Percentiles rank a stretch among this genome's conserved stretches.
Evolutionary conservation across 805 yeast genomes (phyloP).

Genomic region (Yamadazyma tumulicola): DNA sequence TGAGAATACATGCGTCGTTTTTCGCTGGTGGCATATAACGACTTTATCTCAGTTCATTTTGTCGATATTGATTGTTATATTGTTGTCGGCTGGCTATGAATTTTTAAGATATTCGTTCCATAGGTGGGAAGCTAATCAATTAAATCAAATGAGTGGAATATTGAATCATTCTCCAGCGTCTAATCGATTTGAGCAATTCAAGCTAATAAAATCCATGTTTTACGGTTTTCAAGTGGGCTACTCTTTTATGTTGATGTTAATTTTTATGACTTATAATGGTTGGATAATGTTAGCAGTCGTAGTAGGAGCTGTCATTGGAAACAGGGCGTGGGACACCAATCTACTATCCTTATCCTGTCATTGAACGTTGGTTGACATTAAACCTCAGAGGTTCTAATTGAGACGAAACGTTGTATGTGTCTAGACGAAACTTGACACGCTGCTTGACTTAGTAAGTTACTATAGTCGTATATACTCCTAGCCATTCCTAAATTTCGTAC

Average conservation of each 20-base stretch:
- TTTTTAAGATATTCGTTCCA: slow-evolving; percentile 34
- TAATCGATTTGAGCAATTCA: slow-evolving; percentile 9
- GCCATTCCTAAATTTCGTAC: too few species aligned
- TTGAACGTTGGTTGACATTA: too few species aligned
- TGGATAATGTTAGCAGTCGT: slow-evolving; percentile 78
- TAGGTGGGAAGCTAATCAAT: slow-evolving; percentile 23
- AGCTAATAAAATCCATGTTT: slow-evolving; percentile 35
- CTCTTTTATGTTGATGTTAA: slow-evolving; percentile 70
- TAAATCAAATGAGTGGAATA: too few species aligned
- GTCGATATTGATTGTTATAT: slow-evolving; percentile 47
- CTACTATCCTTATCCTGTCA: slow-evolving; percentile 4
- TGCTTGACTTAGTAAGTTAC: too few species aligned
- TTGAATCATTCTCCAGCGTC: too few species aligned
- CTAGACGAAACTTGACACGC: too few species aligned
- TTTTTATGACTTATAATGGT: slow-evolving; percentile 84
- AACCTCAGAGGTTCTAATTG: too few species aligned
- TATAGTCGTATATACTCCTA: too few species aligned
- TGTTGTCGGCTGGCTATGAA: slow-evolving; percentile 59
- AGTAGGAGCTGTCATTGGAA: slow-evolving; percentile 69
- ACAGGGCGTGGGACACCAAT: slow-evolving; percentile 51
- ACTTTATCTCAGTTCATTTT: slow-evolving; percentile 48
- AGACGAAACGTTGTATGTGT: too few species aligned
- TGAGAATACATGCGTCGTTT: slow-evolving; percentile 67
- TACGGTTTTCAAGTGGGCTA: slow-evolving; percentile 69
- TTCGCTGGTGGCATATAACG: slow-evolving; percentile 76